Base-by-base conservation (phyloP, 2,329 filamentous ascomycete genomes). In the Botrytis hyacinthi region DNA sequence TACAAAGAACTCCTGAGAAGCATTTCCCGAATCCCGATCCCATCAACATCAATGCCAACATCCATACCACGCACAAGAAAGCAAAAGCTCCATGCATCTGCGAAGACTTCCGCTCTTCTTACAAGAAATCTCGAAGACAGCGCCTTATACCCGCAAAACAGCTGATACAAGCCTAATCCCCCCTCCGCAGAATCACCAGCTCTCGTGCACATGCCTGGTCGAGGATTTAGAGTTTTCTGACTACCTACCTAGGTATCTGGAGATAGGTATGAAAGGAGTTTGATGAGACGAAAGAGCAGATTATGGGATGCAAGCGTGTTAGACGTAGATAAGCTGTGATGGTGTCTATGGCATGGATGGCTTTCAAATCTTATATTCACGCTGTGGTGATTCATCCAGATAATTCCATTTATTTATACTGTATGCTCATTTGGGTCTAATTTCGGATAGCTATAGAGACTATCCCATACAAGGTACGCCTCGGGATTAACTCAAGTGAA, bases 181-280 rank as follows among this genome's bases (percentile, higher is more conserved):
- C 6, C 26, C 29, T 14, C 6, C n/a, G 14, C n/a, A 54, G 7
- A 10, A 7, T 29, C 6, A 54, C 14, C n/a, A 54, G 14, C 14
- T 54, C 51, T 54, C n/a, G 29, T 16, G 14, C 2, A 8, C 51
- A 29, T 7, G 6, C 5, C 51, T 29, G 1, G 12, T 8, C 12
- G 0, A 16, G 7, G 2, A n/a, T 29, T 29, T 3, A 3, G 1
- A 18, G 1, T 8, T 0, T 16, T 7, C 14, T 7, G 6, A 8
- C 12, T 4, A 46, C 2, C 7, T 46, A 40, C 10, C 37, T 40
- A 40, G 37, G 37, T 2, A 4, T 16, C 12, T 4, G 12, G 14
- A 42, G 40, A 42, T 40, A 2, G 14, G 16, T 46, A 4, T 22
- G 22, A 0, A 20, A 20, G 44, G 44, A 29, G 1, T 29, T 8